A percentile compares a stretch with the other conserved stretches of the same genome.
These are phyloP conservation scores for Pseudogymnoascus sp. DNA, from an alignment of 2,329 filamentous ascomycete genomes.

Conservation along the genomic window DNA sequence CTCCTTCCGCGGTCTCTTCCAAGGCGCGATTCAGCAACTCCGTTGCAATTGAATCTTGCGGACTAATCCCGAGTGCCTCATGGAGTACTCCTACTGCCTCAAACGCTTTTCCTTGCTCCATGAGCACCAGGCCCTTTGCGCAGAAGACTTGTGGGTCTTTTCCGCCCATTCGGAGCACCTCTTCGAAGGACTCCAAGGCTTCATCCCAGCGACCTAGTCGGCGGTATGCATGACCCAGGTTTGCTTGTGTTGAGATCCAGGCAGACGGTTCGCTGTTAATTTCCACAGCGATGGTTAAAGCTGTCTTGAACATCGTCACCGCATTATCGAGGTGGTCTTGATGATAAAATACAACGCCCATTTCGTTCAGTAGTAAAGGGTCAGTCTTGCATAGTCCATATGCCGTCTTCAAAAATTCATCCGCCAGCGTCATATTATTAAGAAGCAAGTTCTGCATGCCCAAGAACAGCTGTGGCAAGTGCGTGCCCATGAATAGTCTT, in stretches of 20 bases:
- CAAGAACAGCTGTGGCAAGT: slow-evolving; percentile 88
- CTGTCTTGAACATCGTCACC: slow-evolving; percentile 67
- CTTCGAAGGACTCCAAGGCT: slow-evolving; percentile 75
- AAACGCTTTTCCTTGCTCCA: slow-evolving; percentile 67
- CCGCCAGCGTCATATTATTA: slow-evolving; percentile 87
- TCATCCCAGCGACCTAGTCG: slow-evolving; percentile 61
- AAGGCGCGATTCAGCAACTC: slow-evolving; percentile 69
- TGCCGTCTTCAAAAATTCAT: slow-evolving; percentile 88
- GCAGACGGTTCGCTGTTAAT: slow-evolving; percentile 77
- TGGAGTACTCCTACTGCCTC: slow-evolving; percentile 79
- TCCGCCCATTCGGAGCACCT: slow-evolving; percentile 74
- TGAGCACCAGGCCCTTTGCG: slow-evolving; percentile 74
- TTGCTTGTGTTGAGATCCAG: slow-evolving; percentile 77
- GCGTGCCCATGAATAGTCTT: slow-evolving; percentile 90
- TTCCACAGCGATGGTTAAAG: slow-evolving; percentile 69
- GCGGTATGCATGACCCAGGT: slow-evolving; percentile 82
- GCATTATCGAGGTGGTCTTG: slow-evolving; percentile 73
- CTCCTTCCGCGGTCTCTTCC: slow-evolving; percentile 48
- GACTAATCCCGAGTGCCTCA: slow-evolving; percentile 70
- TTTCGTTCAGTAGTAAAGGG: slow-evolving; percentile 86
- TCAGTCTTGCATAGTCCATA: slow-evolving; percentile 78
- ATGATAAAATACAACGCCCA: slow-evolving; percentile 93
- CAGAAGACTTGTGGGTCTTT: slow-evolving; percentile 74
- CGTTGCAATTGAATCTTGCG: slow-evolving; percentile 74
- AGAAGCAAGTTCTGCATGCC: slow-evolving; percentile 98